phyloP scores from a whole-genome alignment of 2,329 filamentous ascomycete species.

The Phaeosphaeria sp. region DNA sequence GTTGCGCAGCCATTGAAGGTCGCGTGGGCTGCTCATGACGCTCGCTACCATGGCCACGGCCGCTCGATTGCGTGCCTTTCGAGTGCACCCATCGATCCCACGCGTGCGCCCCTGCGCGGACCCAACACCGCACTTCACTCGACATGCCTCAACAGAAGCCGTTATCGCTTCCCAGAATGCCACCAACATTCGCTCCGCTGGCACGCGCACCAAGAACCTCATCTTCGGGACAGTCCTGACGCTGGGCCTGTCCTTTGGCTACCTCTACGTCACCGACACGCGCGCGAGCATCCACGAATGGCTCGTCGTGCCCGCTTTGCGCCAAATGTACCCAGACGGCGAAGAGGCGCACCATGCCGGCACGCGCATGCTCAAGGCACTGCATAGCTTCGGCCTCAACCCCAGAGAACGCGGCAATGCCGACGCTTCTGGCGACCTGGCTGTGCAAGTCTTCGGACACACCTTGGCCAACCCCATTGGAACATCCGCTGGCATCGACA shows the following conservation, averaged over 20 bases:
- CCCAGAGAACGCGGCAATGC: conserved; percentile 78
- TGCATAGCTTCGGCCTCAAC: conserved; percentile 78
- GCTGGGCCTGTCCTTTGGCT: conserved; percentile 54
- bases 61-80: conserved; percentile 35
- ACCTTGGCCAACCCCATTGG: conserved; percentile 84
- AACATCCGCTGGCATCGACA: conserved; percentile 95
- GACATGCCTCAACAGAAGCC: conserved; percentile 33
- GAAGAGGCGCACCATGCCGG: conserved; percentile 92
- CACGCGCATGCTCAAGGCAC: conserved; percentile 71
- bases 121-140: conserved; percentile 23
- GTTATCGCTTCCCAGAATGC: conserved; percentile 37
- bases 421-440: conserved; percentile 61
- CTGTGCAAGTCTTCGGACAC: conserved; percentile 76
- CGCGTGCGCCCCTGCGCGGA: conserved; percentile 13
- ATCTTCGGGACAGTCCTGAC: conserved; percentile 62
- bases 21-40: conserved; percentile 24
- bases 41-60: conserved; percentile 33
- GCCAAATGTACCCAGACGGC: conserved; percentile 72
- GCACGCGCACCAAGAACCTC: conserved; percentile 57
- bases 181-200: conserved; percentile 47
- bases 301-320: conserved; percentile 65
- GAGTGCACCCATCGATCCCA: conserved; percentile 30
- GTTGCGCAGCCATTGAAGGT: conserved; percentile 27
- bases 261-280: conserved; percentile 61
- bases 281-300: conserved; percentile 61